Evolutionary conservation across 345 rosid species (phyloP), one percentile per base, ranked within the genome.

Genomic region (Linum tenue): DNA sequence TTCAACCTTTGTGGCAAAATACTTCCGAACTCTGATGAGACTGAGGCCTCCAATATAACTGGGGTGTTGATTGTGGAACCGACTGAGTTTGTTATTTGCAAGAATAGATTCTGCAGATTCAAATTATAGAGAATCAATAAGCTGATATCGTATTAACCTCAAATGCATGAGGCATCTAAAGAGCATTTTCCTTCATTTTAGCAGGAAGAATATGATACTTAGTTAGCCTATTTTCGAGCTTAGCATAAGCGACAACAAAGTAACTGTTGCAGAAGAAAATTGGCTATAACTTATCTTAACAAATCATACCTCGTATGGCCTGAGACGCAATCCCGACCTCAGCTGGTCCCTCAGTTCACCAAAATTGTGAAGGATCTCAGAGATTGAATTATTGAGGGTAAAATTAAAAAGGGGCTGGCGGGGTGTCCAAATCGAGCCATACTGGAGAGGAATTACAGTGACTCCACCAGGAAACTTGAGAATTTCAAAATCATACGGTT

Each of bases 381-480:
- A 74, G 70, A 86, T 78, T n/a, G 98, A 84, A 51, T 71, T 72
- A 48, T 80, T 44, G 51, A 92, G 85, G 36, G 81, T 79, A 64
- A 92, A 90, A 40, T 79, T 82, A 65, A 88, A 81, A 9, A 83
- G 68, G 66, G 80, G 59, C 77, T 74, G 71, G 22, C 76, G 70
- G 53, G 71, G 51, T 73, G 78, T 84, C 83, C 79, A 77, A 64
- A 80, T 67, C 44, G 79, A 81, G 70, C 70, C 69, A 69, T 77
- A 41, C 43, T 76, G 80, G 60, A 59, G 31, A 0, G 92, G 95
- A 67, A 78, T 75, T 53, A 88, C 71, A 63, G 90, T 79, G 41
- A 94, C 69, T 39, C 96, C 99, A 44, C 88, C 86, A 3, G 84
- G 89, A 78, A 90, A 83, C 76, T 82, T 85, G 73, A 88, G 72